phyloP scores from a whole-genome alignment of 208 protist genomes.

The Leishmania arabica region DNA sequence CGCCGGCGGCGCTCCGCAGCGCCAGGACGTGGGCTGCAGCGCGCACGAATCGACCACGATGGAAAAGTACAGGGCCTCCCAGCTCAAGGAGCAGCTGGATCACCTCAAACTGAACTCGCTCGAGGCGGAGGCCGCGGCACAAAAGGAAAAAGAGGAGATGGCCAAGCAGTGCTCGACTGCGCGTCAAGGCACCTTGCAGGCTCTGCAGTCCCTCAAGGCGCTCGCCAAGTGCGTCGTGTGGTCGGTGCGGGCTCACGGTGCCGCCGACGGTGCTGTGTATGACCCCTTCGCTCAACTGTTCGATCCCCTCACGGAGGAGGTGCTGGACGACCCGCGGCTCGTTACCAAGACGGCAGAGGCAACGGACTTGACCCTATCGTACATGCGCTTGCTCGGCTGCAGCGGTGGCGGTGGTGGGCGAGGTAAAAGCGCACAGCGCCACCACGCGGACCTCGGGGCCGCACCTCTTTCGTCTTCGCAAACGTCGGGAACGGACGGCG shows the following conservation, averaged over 20 bases:
- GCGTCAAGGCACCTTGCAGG: slow-evolving; percentile 35
- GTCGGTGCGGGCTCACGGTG: slow-evolving; percentile 15
- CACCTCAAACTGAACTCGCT: slow-evolving; percentile 37
- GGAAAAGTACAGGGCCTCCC: slow-evolving; percentile 52
- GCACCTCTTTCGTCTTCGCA: slow-evolving; percentile 9
- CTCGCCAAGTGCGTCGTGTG: slow-evolving; percentile 29
- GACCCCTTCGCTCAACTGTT: slow-evolving; percentile 36
- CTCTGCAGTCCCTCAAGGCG: slow-evolving; percentile 34
- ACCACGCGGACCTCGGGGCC: slow-evolving; percentile 2
- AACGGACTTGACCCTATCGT: slow-evolving; percentile 38
- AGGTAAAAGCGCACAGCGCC: not conserved
- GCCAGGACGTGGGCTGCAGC: slow-evolving; percentile 36
- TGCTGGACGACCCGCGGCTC: slow-evolving; percentile 54
- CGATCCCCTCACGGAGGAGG: slow-evolving; percentile 21
- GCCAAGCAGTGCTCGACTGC: slow-evolving; percentile 13
- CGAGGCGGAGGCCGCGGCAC: slow-evolving; percentile 15
- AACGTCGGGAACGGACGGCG: not conserved
- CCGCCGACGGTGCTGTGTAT: slow-evolving; percentile 6
- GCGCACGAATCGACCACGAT: slow-evolving; percentile 34
- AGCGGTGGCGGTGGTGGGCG: not conserved
- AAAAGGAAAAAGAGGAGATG: slow-evolving; percentile 20
- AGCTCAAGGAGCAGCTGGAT: slow-evolving; percentile 54
- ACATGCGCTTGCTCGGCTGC: slow-evolving; percentile 31
- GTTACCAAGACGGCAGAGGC: slow-evolving; percentile 51
- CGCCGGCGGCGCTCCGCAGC: slow-evolving; percentile 12